Evolutionary conservation across 2,329 filamentous ascomycete species (phyloP), one percentile per base, ranked within the genome.

Genomic region (Talaromyces funiculosus): DNA sequence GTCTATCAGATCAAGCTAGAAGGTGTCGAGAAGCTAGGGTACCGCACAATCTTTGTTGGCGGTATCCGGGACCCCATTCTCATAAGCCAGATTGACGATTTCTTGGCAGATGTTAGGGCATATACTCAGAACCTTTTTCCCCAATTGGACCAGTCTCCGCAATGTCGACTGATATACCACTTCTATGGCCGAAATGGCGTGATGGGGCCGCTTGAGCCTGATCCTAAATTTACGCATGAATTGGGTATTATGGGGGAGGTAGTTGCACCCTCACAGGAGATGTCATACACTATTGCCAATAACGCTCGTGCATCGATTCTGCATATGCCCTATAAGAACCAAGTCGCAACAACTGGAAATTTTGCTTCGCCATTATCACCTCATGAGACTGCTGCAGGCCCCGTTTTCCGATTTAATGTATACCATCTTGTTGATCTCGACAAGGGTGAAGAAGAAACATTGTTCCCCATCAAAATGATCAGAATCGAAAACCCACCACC

Each of bases 321-420:
- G 49, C 82, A 84, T 62, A 77, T 70, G 0, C 73, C 77, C 0
- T 84, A 84, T 58, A 69, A 73, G 0, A 76, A 77, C 0, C 81
- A 84, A 65, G 78, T 79, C n/a, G 81, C 81, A 0, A 84, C 80
- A 0, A 73, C 76, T 0, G 82, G 82, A 0, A 84, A 84, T 61
- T 77, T 84, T 45, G 80, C 77, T 0, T 75, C 75, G 35, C 75
- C 75, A 1, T 74, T 77, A n/a, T 74, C 74, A 31, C 73, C 75
- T 31, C 66, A 67, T 35, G 71, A 74, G 16, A 74, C 75, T 18
- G 66, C 73, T 9, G 64, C 74, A 26, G 78, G 81, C 0, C 43
- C 42, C 7, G 45, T 49, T 18, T 49, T 51, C 8, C 43, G 47
- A 18, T 59, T 59, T 35, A 53, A 49, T 29, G 29, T 62, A 53